A percentile compares a stretch with the other conserved stretches of the same genome.
Evolutionary conservation across 2,329 filamentous ascomycete genomes (phyloP).

Genomic region (Penicillium verrucosum): DNA sequence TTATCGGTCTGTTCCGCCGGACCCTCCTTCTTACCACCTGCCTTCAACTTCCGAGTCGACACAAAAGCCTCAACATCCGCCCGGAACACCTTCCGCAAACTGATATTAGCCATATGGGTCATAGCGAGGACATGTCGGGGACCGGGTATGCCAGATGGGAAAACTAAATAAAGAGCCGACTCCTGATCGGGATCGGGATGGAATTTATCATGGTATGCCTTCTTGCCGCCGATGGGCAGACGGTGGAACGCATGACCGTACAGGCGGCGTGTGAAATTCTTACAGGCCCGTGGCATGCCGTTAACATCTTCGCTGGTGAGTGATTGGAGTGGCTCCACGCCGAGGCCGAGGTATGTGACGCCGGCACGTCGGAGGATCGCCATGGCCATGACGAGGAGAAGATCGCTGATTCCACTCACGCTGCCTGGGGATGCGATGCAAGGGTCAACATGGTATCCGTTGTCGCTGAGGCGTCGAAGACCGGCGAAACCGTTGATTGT

Average conservation of each 20-base stretch:
- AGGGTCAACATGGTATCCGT: constrained; percentile 45
- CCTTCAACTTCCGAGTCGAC: background rate
- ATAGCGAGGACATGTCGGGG: constrained; percentile 34
- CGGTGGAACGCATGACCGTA: constrained; percentile 34
- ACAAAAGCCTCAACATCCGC: constrained; percentile 2
- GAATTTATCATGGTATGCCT: constrained; percentile 42
- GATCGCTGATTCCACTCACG: constrained; percentile 39
- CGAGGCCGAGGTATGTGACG: constrained; percentile 38
- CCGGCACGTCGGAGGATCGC: constrained; percentile 33
- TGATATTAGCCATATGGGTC: constrained; percentile 41
- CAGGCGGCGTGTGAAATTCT: constrained; percentile 28
- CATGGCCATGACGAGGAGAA: constrained; percentile 40
- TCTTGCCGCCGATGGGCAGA: constrained; percentile 39
- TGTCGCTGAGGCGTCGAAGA: constrained; percentile 36
- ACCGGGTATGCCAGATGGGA: constrained; percentile 33
- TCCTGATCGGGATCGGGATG: constrained; percentile 33
- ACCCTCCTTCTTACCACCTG: background rate
- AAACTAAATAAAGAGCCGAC: constrained; percentile 36
- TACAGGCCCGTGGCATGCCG: constrained; percentile 30
- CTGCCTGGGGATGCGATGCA: constrained; percentile 36
- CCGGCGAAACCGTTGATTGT: constrained; percentile 39
- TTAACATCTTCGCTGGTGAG: constrained; percentile 29
- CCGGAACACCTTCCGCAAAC: constrained; percentile 27
- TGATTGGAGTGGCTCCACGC: constrained; percentile 37
- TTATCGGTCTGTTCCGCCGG: no score